Conservation (phyloP, 371 early-diverging fungal species). For the Fennellomyces sp. region DNA sequence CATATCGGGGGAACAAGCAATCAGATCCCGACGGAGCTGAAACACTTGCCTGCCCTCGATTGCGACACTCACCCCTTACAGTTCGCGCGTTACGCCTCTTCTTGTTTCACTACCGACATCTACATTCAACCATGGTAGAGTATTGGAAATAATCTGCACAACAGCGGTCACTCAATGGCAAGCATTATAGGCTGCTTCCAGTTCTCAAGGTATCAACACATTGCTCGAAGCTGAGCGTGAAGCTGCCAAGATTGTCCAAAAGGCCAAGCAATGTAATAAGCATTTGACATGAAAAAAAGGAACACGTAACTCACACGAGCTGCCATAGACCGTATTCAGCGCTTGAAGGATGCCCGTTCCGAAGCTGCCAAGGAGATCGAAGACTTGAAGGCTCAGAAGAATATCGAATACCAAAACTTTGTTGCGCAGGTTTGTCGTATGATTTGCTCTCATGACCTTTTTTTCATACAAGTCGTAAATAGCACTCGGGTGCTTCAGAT, state of each 20-base stretch:
- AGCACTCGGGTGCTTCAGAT: slow-evolving; percentile 81
- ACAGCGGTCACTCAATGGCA: too few species aligned
- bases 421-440: slow-evolving; percentile 83
- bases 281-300: neutral
- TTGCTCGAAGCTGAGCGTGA: slow-evolving; percentile 87
- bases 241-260: slow-evolving; percentile 87
- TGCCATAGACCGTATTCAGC: slow-evolving; percentile 83
- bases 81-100: too few species aligned
- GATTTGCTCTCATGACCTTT: too few species aligned
- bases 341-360: slow-evolving; percentile 92
- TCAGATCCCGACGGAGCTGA: too few species aligned
- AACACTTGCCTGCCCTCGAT: too few species aligned
- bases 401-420: slow-evolving; percentile 78
- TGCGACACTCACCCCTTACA: too few species aligned
- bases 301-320: neutral
- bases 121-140: too few species aligned
- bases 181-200: slow-evolving; percentile 62
- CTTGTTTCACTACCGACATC: too few species aligned
- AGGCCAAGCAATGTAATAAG: slow-evolving; percentile 90
- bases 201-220: slow-evolving; percentile 83
- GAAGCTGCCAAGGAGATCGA: slow-evolving; percentile 95
- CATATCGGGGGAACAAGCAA: too few species aligned
- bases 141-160: too few species aligned
- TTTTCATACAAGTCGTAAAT: slow-evolving; percentile 11
- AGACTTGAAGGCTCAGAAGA: slow-evolving; percentile 82